These are phyloP conservation scores for Drosera spatulata DNA, from an alignment of 179 eudicot genomes.

Conservation along the genomic window DNA sequence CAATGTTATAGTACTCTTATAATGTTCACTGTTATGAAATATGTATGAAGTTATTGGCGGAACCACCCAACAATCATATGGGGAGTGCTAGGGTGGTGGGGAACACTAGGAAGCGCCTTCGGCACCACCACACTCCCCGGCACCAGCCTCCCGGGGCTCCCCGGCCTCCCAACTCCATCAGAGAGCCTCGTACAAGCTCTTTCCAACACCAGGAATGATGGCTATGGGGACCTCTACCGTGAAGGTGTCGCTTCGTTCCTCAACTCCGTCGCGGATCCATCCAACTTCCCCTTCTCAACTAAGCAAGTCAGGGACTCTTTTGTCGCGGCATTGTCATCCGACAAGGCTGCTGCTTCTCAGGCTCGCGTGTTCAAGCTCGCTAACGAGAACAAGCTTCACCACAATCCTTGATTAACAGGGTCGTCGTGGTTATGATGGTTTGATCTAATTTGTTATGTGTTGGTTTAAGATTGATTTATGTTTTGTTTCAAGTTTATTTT, in stretches of 20 bases:
- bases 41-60: slow-evolving; percentile 55
- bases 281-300: slow-evolving; percentile 46
- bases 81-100: slow-evolving; percentile 66
- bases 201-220: slow-evolving; percentile 41
- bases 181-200: slow-evolving; percentile 48
- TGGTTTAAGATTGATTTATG: too few species aligned
- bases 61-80: slow-evolving; percentile 57
- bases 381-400: slow-evolving; percentile 43
- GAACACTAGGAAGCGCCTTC: slow-evolving; percentile 54
- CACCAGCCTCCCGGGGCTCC: slow-evolving; percentile 18
- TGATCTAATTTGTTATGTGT: too few species aligned
- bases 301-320: slow-evolving; percentile 49
- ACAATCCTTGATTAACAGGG: neutral
- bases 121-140: slow-evolving; percentile 20
- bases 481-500: too few species aligned
- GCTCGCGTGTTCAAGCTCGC: slow-evolving; percentile 75
- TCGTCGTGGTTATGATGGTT: too few species aligned
- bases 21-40: neutral
- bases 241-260: slow-evolving; percentile 80
- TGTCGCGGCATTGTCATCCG: slow-evolving; percentile 31
- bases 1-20: neutral
- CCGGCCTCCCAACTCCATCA: slow-evolving; percentile 1
- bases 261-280: slow-evolving; percentile 41
- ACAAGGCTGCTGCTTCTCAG: slow-evolving; percentile 59
- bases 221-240: slow-evolving; percentile 57